Evolutionary conservation across 2,329 filamentous ascomycete species (phyloP).

Genomic region (Colletotrichum liaoningense): DNA sequence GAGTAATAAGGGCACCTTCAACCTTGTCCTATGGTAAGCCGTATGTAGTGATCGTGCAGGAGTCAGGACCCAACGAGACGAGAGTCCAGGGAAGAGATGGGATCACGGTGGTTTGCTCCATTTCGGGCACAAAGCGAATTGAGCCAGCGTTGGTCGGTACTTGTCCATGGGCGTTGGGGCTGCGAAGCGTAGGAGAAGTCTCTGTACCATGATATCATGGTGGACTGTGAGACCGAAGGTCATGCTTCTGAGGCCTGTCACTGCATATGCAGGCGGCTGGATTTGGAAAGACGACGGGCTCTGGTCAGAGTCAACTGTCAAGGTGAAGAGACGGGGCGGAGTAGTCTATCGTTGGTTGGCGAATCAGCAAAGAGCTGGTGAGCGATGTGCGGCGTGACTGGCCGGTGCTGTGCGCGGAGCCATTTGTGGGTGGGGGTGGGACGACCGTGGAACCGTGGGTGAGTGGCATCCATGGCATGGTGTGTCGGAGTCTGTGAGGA

Average conservation of each 20-base stretch:
- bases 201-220: slow-evolving; percentile 36
- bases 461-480: slow-evolving; percentile 2
- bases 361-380: slow-evolving; percentile 1
- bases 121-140: slow-evolving; percentile 18
- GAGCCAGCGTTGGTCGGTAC: slow-evolving; percentile 30
- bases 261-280: slow-evolving; percentile 32
- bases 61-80: not conserved
- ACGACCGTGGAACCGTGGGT: too few relatives aligned
- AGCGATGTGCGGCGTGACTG: not conserved
- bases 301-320: not conserved
- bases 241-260: slow-evolving; percentile 27
- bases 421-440: slow-evolving; percentile 5
- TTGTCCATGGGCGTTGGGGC: slow-evolving; percentile 16
- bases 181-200: slow-evolving; percentile 8
- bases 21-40: slow-evolving; percentile 5
- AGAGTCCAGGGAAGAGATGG: slow-evolving; percentile 13
- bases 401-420: slow-evolving; percentile 23
- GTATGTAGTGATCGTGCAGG: not conserved
- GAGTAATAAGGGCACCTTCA: not conserved
- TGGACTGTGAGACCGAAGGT: slow-evolving; percentile 24
- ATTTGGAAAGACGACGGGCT: slow-evolving; percentile 29
- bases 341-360: slow-evolving; percentile 4
- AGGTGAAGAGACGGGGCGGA: slow-evolving; percentile 2
- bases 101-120: slow-evolving; percentile 18
- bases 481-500: slow-evolving; percentile 7